Base-by-base conservation (phyloP, 441 rosid species). In the Daphne laureola region DNA sequence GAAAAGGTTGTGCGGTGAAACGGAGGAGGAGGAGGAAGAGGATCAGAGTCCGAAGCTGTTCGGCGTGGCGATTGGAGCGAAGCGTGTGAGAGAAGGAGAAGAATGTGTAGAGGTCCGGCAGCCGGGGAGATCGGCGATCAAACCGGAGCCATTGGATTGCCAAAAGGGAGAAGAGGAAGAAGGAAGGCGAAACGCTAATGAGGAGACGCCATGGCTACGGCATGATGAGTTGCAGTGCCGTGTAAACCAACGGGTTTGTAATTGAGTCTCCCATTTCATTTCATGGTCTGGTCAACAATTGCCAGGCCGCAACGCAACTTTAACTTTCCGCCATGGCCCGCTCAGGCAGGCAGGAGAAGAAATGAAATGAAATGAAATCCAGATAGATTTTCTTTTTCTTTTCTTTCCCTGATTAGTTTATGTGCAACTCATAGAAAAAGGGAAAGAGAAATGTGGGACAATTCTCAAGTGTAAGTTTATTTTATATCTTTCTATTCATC, bases 61-160 rank as follows among this genome's bases (percentile, higher is more conserved):
- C 54, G 86, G 90, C 13, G 82, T 83, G 41, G 64, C 79, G 14
- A 79, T 84, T 0, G 35, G 79, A 0, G 23, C 63, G 4, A 84
- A 84, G 66, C 83, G 87, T 4, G 67, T 71, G 55, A 78, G 76
- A 41, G 43, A 72, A 0, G 72, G 51, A 5, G 77, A 65, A 21
- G 55, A 25, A 15, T 69, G 49, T 15, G 52, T 51, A 1, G 76
- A 55, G 35, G 54, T 79, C 53, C 77, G 67, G 51, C 73, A 54
- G 35, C 68, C 77, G 4, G 73, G 72, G 12, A 6, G 43, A 1
- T 60, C 53, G 35, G 42, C 35, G 15, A 64, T 73, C 47, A 84
- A 79, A 61, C 31, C 63, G 1, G 80, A 76, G 73, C 74, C 76
- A 46, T 52, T 51, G 26, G 87, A 75, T 49, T 50, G 74, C 57